Evolutionary conservation across 2,329 filamentous ascomycete genomes (phyloP), one percentile per base, ranked within the genome.

Genomic region (Rhinocladiella similis): DNA sequence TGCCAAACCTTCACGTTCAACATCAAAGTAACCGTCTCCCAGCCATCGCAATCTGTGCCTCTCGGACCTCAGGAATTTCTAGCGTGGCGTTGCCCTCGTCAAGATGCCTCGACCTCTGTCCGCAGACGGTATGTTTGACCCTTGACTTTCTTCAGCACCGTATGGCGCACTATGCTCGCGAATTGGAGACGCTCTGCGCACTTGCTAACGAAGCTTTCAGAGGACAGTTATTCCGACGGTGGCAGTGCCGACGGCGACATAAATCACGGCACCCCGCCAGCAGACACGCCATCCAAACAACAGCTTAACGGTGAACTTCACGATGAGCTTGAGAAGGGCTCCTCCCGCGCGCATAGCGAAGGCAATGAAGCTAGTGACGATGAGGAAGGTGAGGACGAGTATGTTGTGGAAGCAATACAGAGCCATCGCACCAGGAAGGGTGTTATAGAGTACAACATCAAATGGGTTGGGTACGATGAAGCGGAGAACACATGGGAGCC

Each of bases 401-500:
- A 54, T 41, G 43, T 12, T 41, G 51, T 60, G 12, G 50, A 58
- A 41, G 56, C 33, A 12, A 55, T 57, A 19, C 47, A n/a, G 16
- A 10, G 50, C 12, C 47, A 59, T 33, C 25, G 33, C 19, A 27
- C 53, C 29, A 5, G 19, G 29, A 54, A 57, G 35, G 47, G 42
- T 19, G 6, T 22, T 20, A 50, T 78, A 20, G 56, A 71, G 35
- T 70, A 77, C 18, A 61, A 69, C 6, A 75, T 79, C 27, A 79
- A 79, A 63, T 80, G 77, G 77, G 73, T 74, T 59, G 76, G 74
- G 4, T 80, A 77, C 50, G 69, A 74, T 5, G 68, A 70, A 1
- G 61, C 65, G n/a, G 76, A 80, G 46, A 68, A 71, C 50, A 80
- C 77, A 2, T 65, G 72, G 64, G 77, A 80, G 56, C 75, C 75